These are phyloP conservation scores for Penicillium macrosclerotiorum DNA, from an alignment of 495 filamentous ascomycete genomes.

Conservation along the genomic window DNA sequence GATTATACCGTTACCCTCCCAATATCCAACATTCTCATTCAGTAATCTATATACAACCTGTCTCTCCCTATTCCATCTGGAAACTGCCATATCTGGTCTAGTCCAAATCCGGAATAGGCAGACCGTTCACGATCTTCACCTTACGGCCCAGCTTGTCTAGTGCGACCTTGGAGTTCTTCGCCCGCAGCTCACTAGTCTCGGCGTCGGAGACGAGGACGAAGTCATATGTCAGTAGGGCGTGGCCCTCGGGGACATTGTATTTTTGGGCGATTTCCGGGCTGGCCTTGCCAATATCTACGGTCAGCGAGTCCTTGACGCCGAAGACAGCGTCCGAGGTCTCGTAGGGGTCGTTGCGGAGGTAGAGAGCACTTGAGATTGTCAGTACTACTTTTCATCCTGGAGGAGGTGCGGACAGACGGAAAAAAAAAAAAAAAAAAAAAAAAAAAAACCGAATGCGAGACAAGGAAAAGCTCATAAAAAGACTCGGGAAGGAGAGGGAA, in stretches of 20 bases:
- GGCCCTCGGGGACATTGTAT: constrained; percentile 54
- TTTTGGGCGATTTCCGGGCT: constrained; percentile 57
- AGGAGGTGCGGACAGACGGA: too few relatives aligned
- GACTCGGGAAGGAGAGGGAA: background rate
- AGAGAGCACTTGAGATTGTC: constrained; percentile 60
- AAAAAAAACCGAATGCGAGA: background rate
- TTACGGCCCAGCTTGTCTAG: constrained; percentile 67
- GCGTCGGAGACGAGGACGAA: constrained; percentile 76
- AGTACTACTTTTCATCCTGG: constrained; percentile 2
- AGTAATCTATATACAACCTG: too few relatives aligned
- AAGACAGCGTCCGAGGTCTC: constrained; percentile 92
- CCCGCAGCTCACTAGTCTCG: constrained; percentile 66
- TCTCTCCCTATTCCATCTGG: too few relatives aligned
- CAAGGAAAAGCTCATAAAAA: too few relatives aligned
- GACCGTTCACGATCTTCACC: constrained; percentile 75
- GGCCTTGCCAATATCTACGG: constrained; percentile 68
- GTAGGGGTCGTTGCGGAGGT: constrained; percentile 80
- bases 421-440: too few relatives aligned
- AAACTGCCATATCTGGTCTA: too few relatives aligned
- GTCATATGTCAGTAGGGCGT: constrained; percentile 58
- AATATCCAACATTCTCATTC: too few relatives aligned
- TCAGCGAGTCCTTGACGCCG: constrained; percentile 81
- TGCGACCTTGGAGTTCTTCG: constrained; percentile 69
- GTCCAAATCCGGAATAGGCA: constrained; percentile 78
- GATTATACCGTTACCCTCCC: too few relatives aligned